These are phyloP conservation scores for Brassica nigra DNA, from an alignment of 345 rosid genomes.

Conservation along the genomic window DNA sequence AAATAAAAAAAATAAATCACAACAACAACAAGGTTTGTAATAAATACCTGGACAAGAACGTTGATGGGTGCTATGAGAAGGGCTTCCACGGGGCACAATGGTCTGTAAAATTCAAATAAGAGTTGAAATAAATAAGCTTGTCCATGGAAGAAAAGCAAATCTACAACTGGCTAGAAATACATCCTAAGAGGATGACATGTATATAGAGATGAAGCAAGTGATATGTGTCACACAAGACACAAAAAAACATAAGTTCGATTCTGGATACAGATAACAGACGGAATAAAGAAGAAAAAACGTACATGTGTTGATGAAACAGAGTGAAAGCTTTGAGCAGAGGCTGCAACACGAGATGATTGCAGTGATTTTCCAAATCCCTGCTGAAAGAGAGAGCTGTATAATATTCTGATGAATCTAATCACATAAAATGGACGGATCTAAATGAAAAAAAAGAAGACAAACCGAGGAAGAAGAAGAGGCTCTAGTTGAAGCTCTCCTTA, in stretches of 20 bases:
- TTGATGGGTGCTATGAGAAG: no score
- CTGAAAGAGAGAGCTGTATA: conserved; percentile 33
- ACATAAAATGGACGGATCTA: background rate
- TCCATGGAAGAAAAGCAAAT: no score
- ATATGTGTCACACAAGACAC: background rate
- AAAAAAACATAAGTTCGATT: background rate
- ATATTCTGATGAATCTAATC: background rate
- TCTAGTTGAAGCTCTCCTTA: conserved; percentile 47
- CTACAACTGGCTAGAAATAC: no score
- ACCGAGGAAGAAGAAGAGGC: conserved; percentile 48
- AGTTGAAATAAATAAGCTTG: no score
- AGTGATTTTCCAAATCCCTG: conserved; percentile 53
- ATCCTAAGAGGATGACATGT: background rate
- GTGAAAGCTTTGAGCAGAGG: conserved; percentile 47
- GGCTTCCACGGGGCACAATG: no score
- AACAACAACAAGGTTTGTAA: background rate
- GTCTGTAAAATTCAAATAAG: no score
- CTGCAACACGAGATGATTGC: conserved; percentile 44
- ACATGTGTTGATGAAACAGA: conserved; percentile 54
- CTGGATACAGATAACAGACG: background rate
- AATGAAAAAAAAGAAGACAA: conserved; percentile 13
- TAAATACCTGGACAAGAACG: background rate
- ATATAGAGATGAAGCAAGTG: background rate
- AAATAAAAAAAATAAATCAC: background rate
- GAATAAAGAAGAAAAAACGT: background rate